These are phyloP conservation scores for Epichloe uncinata DNA, from an alignment of 2,329 filamentous ascomycete species.

Conservation along the genomic window DNA sequence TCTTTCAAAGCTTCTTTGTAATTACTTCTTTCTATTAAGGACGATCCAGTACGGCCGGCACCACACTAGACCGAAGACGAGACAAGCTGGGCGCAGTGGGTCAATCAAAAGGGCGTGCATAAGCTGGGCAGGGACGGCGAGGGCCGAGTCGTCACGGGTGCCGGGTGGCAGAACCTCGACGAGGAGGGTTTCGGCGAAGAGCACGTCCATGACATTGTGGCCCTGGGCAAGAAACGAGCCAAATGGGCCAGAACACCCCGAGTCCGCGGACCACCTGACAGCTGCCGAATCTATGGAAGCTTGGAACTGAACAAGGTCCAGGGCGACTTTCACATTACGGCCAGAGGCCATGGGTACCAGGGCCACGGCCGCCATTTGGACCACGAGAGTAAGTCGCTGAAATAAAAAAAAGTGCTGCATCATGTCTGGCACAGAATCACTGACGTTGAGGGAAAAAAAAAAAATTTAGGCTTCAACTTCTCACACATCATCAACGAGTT, in stretches of 20 bases:
- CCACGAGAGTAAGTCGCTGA: constrained; percentile 50
- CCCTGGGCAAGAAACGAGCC: constrained; percentile 47
- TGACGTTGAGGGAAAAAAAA: neutral
- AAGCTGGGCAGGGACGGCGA: constrained; percentile 41
- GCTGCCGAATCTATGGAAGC: constrained; percentile 81
- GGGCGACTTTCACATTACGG: constrained; percentile 96
- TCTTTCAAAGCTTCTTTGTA: too few species aligned
- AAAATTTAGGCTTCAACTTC: constrained; percentile 89
- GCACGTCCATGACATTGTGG: constrained; percentile 84
- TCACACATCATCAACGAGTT: constrained; percentile 92
- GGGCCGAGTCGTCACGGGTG: constrained; percentile 41
- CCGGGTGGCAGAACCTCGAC: constrained; percentile 40
- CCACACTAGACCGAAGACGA: too few species aligned
- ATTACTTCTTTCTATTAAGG: too few species aligned
- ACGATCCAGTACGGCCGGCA: too few species aligned
- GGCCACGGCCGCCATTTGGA: constrained; percentile 68
- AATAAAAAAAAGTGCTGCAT: too few species aligned
- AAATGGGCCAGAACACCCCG: constrained; percentile 66
- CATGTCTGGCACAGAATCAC: neutral
- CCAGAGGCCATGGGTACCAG: constrained; percentile 85
- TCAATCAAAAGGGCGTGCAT: constrained; percentile 53
- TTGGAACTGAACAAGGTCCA: constrained; percentile 93
- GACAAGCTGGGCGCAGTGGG: constrained; percentile 76
- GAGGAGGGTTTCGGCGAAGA: constrained; percentile 64
- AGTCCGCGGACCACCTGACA: constrained; percentile 47